phyloP scores from a whole-genome alignment of 2,329 filamentous ascomycete genomes.

The Dendryphion nanum region DNA sequence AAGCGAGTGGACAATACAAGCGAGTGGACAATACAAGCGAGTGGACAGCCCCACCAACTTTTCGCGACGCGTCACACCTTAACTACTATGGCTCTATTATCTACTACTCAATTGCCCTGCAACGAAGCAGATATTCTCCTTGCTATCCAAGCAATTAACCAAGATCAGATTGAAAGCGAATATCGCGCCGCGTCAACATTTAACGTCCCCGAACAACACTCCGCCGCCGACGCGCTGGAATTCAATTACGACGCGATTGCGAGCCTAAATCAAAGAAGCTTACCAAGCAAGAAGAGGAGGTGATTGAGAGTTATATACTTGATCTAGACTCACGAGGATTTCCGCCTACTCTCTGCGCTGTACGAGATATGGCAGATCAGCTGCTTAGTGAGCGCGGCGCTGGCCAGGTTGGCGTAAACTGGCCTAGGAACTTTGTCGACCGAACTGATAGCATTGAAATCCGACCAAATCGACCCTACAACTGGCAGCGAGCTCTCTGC shows the following conservation, averaged over 20 bases:
- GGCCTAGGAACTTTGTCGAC: constrained; percentile 4
- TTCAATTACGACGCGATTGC: constrained; percentile 6
- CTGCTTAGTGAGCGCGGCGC: constrained; percentile 4
- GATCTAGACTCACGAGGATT: constrained; percentile 7
- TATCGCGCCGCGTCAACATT: constrained; percentile 5
- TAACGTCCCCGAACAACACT: constrained; percentile 6
- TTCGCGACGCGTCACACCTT: constrained; percentile 2
- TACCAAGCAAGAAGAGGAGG: constrained; percentile 7
- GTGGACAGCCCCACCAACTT: constrained; percentile 1
- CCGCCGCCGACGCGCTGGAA: constrained; percentile 1
- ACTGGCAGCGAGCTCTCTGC: neutral
- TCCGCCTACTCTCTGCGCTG: constrained; percentile 3
- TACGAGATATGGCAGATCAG: constrained; percentile 11
- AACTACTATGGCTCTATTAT: constrained; percentile 9
- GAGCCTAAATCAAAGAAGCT: constrained; percentile 9
- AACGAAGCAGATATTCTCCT: constrained; percentile 9
- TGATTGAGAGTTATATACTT: constrained; percentile 5
- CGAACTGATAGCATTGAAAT: constrained; percentile 2
- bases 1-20: constrained; percentile 1
- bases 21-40: constrained; percentile 1
- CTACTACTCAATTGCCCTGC: constrained; percentile 9
- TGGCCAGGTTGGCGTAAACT: constrained; percentile 3
- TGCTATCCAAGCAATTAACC: constrained; percentile 12
- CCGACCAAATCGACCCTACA: neutral
- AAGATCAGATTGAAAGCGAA: constrained; percentile 4